Conservation (phyloP, 805 yeast genomes). For the Kuraishia borneana region DNA sequence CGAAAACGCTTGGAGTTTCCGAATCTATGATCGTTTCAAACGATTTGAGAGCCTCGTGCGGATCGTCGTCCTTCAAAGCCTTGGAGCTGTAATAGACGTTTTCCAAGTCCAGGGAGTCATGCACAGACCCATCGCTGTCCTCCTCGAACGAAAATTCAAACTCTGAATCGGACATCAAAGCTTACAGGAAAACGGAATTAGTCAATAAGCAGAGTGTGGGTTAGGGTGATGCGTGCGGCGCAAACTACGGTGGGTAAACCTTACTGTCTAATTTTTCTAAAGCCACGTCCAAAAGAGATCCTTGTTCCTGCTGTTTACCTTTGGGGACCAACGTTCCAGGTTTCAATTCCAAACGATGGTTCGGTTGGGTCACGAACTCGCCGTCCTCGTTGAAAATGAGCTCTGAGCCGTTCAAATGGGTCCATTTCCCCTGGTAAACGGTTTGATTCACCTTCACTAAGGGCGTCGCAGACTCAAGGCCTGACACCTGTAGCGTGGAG, state of each 20-base stretch:
- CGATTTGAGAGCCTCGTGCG: constrained; percentile 11
- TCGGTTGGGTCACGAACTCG: constrained; percentile 17
- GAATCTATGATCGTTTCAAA: constrained; percentile 11
- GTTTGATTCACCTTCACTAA: constrained; percentile 45
- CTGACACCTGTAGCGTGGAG: constrained; percentile 36
- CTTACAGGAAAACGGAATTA: too few relatives aligned
- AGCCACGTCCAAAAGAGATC: too few relatives aligned
- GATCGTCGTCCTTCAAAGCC: constrained; percentile 18
- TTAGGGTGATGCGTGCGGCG: too few relatives aligned
- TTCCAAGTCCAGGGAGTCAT: constrained; percentile 11
- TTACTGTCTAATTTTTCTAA: too few relatives aligned
- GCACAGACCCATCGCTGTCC: constrained; percentile 3
- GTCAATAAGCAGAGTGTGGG: too few relatives aligned
- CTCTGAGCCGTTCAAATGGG: constrained; percentile 67
- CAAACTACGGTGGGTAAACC: too few relatives aligned
- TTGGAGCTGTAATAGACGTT: constrained; percentile 20
- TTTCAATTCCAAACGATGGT: constrained; percentile 16
- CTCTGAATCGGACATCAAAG: too few relatives aligned
- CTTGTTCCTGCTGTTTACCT: not conserved
- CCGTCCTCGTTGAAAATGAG: constrained; percentile 24
- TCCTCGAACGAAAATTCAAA: constrained; percentile 17
- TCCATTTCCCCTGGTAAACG: constrained; percentile 70
- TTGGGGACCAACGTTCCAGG: constrained; percentile 18
- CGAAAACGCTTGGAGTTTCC: constrained; percentile 7
- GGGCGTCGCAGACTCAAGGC: constrained; percentile 43